Evolutionary conservation across 768 basidiomycete genomes (phyloP), one percentile per base, ranked within the genome.

Genomic region (Xerocomellus dryophilus): DNA sequence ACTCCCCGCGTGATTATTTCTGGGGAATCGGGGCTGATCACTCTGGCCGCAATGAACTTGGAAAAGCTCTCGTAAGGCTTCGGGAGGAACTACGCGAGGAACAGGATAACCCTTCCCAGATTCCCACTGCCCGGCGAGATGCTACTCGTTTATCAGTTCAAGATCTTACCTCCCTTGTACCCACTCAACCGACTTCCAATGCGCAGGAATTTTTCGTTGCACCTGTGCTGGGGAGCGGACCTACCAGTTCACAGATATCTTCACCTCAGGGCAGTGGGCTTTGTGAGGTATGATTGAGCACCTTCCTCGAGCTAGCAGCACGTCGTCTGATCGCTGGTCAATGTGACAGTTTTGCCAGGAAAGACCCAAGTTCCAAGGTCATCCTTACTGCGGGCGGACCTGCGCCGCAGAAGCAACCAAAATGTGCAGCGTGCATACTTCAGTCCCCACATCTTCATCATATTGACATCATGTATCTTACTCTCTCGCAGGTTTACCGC

Each of bases 1-100:
- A 86, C 62, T 88, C 85, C n/a, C 83, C 84, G 54, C 84, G 82
- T 58, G 88, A 90, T 66, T 75, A 85, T 38, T 88, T 88, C 69
- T 90, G 88, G 86, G 88, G 88, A n/a, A 69, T 82, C 56, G 88
- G 88, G 6, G 74, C 78, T 36, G 84, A 90, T 66, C 72, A 78
- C 25, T 71, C 76, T 61, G 88, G 88, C 20, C 80, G 82, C 38
- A 90, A 90, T 58, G 85, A 90, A 66, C 79, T 90, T 31, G 88
- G 88, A 39, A 86, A 84, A 65, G 81, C 84, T 11, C 76, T 89
- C 11, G 79, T 81, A 59, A 79, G 84, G 58, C 71, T 90, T 59
- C 75, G 88, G 56, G 69, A 73, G 43, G 79, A 77, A 65, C 70
- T 87, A 49, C 81, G 80, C 64, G 60, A 59, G 20, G 70, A 66